phyloP scores from a whole-genome alignment of 2,329 filamentous ascomycete genomes.

The Bretziella fagacearum region DNA sequence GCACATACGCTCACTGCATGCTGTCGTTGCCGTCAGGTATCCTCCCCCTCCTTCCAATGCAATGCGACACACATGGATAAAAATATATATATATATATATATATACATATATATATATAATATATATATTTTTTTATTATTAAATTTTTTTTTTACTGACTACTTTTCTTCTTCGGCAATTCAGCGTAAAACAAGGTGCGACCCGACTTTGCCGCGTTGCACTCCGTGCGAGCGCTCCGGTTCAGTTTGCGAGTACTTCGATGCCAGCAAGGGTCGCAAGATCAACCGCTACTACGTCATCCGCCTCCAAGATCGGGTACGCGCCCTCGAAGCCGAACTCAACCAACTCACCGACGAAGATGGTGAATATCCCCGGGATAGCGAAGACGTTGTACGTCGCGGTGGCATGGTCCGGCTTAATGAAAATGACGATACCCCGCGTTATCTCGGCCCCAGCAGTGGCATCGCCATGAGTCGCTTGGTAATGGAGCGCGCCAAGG shows the following conservation, averaged over 20 bases:
- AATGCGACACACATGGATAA: no score
- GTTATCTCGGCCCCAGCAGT: slow-evolving; percentile 84
- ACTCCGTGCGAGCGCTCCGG: slow-evolving; percentile 84
- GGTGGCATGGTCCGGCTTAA: slow-evolving; percentile 72
- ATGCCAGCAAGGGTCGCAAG: slow-evolving; percentile 69
- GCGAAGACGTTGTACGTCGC: slow-evolving; percentile 72
- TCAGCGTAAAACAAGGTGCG: slow-evolving; percentile 96
- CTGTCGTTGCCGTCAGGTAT: slow-evolving; percentile 60
- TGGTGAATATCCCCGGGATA: slow-evolving; percentile 48
- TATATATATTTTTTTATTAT: not conserved
- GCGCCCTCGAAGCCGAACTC: slow-evolving; percentile 65
- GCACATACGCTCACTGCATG: slow-evolving; percentile 68
- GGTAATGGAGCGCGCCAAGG: slow-evolving; percentile 91
- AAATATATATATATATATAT: no score
- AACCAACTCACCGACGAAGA: slow-evolving; percentile 64
- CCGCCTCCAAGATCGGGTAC: slow-evolving; percentile 73
- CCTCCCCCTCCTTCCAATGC: not conserved
- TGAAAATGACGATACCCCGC: slow-evolving; percentile 68
- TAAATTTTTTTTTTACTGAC: slow-evolving; percentile 1
- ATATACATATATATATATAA: no score
- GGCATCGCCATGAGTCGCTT: slow-evolving; percentile 89
- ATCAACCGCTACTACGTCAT: slow-evolving; percentile 88
- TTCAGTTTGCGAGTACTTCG: slow-evolving; percentile 86
- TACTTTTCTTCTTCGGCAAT: no score
- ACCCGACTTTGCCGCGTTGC: slow-evolving; percentile 80